phyloP scores from a whole-genome alignment of 2,329 filamentous ascomycete species.

The Talaromyces sp. region DNA sequence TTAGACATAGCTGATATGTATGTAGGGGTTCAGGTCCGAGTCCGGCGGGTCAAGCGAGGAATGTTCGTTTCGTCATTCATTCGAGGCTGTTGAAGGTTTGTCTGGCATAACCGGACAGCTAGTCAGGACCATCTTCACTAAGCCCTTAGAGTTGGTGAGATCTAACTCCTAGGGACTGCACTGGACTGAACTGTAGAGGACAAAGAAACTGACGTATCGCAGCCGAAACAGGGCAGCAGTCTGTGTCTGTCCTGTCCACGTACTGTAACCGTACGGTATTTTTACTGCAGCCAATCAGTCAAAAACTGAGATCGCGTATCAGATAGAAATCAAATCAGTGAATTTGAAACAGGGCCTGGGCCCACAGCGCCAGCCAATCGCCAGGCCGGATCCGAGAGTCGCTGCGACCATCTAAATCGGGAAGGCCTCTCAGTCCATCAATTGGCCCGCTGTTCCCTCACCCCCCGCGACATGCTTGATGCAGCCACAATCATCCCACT shows the following conservation, averaged over 20 bases:
- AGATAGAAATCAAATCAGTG: too few relatives aligned
- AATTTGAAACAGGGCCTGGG: neutral
- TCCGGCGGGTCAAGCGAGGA: neutral
- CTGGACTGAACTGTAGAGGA: neutral
- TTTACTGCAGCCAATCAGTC: neutral
- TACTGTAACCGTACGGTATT: neutral
- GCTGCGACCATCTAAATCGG: constrained; percentile 5
- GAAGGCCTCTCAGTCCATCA: neutral
- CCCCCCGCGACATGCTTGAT: constrained; percentile 1
- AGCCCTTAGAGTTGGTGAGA: too few relatives aligned
- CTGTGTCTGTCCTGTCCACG: neutral
- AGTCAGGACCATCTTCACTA: neutral
- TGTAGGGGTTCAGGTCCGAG: neutral
- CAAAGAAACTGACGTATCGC: neutral
- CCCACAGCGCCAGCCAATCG: constrained; percentile 1
- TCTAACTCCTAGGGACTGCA: neutral
- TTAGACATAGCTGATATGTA: too few relatives aligned
- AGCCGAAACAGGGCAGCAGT: neutral
- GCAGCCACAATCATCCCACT: neutral
- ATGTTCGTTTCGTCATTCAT: neutral
- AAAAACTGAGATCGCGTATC: neutral
- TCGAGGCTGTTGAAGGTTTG: neutral
- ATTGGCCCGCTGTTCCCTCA: constrained; percentile 1
- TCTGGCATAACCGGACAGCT: neutral
- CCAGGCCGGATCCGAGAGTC: neutral